Evolutionary conservation across 768 basidiomycete species (phyloP).

Genomic region (Boletus reticulatus): DNA sequence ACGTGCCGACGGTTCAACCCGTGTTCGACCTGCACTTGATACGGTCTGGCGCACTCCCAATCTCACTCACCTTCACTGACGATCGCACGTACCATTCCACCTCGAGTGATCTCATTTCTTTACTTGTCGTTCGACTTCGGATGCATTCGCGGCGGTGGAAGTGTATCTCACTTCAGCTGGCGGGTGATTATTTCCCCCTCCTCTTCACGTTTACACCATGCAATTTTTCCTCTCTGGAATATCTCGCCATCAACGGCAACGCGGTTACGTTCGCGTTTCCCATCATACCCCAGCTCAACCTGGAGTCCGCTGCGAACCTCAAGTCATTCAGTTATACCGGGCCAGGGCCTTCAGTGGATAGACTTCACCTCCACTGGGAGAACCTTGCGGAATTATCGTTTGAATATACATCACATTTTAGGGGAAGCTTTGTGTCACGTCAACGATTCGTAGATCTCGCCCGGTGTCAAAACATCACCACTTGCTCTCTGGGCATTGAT

Average conservation of each 20-base stretch:
- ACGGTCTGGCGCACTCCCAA: conserved; percentile 9
- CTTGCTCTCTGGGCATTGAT: conserved; percentile 13
- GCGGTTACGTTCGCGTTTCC: neutral
- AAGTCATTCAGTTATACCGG: conserved; percentile 16
- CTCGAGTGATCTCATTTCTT: conserved; percentile 1
- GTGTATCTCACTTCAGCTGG: neutral
- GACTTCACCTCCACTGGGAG: conserved; percentile 10
- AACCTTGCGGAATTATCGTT: conserved; percentile 14
- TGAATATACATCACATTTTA: conserved; percentile 3
- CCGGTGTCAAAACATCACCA: conserved; percentile 16
- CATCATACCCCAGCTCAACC: neutral
- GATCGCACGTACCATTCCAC: conserved; percentile 4
- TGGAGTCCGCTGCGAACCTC: conserved; percentile 9
- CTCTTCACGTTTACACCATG: conserved; percentile 15
- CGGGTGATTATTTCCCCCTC: conserved; percentile 4
- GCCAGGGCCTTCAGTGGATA: neutral
- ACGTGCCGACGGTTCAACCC: neutral
- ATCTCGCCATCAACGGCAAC: conserved; percentile 6
- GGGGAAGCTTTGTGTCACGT: neutral
- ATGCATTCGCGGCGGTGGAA: neutral
- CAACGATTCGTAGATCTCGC: neutral
- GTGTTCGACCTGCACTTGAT: conserved; percentile 10
- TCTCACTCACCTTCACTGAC: conserved; percentile 17
- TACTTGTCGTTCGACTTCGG: conserved; percentile 6
- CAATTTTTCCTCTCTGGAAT: conserved; percentile 12